Evolutionary conservation across 1,139 yeast genomes (phyloP).

Genomic region (Diutina pseudorugosa): DNA sequence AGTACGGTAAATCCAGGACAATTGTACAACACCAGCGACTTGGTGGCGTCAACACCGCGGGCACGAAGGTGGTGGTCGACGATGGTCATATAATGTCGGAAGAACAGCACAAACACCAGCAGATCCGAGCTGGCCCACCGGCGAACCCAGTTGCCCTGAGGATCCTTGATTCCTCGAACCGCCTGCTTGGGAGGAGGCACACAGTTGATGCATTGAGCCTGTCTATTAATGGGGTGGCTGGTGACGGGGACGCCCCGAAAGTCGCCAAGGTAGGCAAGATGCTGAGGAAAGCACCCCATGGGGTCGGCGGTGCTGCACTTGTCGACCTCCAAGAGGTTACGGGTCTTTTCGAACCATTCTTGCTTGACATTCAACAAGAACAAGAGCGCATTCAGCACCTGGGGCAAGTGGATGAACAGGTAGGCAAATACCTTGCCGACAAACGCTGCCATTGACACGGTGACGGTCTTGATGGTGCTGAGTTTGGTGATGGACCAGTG

Average conservation of each 20-base stretch:
- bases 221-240: not conserved
- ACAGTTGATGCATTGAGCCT: slow-evolving; percentile 13
- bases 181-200: slow-evolving; percentile 40
- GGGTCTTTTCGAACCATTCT: slow-evolving; percentile 8
- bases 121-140: slow-evolving; percentile 44
- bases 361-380: slow-evolving; percentile 48
- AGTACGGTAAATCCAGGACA: slow-evolving; percentile 27
- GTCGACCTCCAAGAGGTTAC: not conserved
- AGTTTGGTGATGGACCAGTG: slow-evolving; percentile 40
- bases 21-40: slow-evolving; percentile 13
- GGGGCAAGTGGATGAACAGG: slow-evolving; percentile 46
- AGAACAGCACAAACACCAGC: slow-evolving; percentile 57
- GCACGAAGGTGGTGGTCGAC: slow-evolving; percentile 4
- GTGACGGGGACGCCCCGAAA: slow-evolving; percentile 18
- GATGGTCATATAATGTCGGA: slow-evolving; percentile 52
- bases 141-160: slow-evolving; percentile 59
- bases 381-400: slow-evolving; percentile 50
- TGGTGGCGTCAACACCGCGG: slow-evolving; percentile 5
- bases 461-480: slow-evolving; percentile 40
- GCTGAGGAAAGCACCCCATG: slow-evolving; percentile 21
- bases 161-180: slow-evolving; percentile 44
- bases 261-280: slow-evolving; percentile 23
- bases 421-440: slow-evolving; percentile 73
- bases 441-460: slow-evolving; percentile 56
- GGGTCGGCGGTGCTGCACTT: slow-evolving; percentile 2